Evolutionary conservation across 768 basidiomycete genomes (phyloP), one percentile per base, ranked within the genome.

Genomic region (Collybiopsis luxurians): DNA sequence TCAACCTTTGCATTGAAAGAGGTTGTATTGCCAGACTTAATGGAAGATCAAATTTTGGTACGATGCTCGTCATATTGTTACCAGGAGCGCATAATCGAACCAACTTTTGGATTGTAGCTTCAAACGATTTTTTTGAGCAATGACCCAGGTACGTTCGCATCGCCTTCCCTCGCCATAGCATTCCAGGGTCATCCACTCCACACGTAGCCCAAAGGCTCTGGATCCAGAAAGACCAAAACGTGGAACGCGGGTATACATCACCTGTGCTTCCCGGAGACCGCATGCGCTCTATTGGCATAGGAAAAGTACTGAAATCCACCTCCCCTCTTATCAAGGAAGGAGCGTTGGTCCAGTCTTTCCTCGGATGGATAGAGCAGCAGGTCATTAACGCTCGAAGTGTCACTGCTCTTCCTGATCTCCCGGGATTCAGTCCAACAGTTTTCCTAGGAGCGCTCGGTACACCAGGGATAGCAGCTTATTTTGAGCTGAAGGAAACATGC

Each of bases 291-390:
- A 15, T 2, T 6, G n/a, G 36, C 36, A 23, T 51, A 7, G 50
- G 21, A 12, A 51, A 39, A 17, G 50, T 51, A 17, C 50, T 51
- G 11, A 51, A 51, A 27, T 51, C 50, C 11, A 51, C 50, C 10
- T 51, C 50, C 5, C 19, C 50, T 15, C 38, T 34, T 15, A 23
- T 51, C 36, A 51, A 51, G 36, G 50, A 24, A 51, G 50, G 50
- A 2, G 15, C 50, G 1, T 2, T 51, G 23, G 50, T 51, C 1
- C 50, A 51, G 38, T 23, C 21, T 10, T 38, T 15, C 10, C 17
- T 19, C 24, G 50, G 50, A 51, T 51, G 50, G 50, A 26, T 23
- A 51, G 50, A 51, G 23, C 36, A 51, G 34, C 50, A 24, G 5
- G 50, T 51, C 23, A 13, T 51, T 5, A 12, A 51, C 24, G 50